Evolutionary conservation across 768 basidiomycete genomes (phyloP).

Genomic region (Pleurotus salmoneostramineus): DNA sequence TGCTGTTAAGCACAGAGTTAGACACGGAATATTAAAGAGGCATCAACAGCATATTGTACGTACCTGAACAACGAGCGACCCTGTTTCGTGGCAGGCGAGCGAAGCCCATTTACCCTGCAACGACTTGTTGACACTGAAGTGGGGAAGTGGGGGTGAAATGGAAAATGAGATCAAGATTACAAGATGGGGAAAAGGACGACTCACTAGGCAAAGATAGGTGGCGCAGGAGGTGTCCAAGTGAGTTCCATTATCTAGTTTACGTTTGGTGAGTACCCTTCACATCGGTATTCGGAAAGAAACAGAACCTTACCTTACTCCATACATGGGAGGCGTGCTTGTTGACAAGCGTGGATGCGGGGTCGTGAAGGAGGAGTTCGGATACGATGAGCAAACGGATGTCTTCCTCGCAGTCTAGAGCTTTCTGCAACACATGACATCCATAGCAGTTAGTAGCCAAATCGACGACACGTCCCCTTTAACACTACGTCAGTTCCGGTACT

Average conservation of each 20-base stretch:
- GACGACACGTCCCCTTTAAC: slow-evolving; percentile 68
- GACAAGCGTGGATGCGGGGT: slow-evolving; percentile 81
- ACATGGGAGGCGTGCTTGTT: slow-evolving; percentile 92
- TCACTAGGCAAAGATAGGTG: slow-evolving; percentile 85
- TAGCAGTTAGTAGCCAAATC: slow-evolving; percentile 88
- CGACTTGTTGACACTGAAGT: slow-evolving; percentile 74
- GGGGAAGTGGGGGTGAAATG: slow-evolving; percentile 3
- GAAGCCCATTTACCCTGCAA: slow-evolving; percentile 88
- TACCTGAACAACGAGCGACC: slow-evolving; percentile 85
- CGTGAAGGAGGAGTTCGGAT: slow-evolving; percentile 77
- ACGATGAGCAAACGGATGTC: slow-evolving; percentile 81
- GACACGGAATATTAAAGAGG: neutral
- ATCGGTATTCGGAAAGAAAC: neutral
- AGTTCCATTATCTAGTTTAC: slow-evolving; percentile 79
- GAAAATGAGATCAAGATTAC: slow-evolving; percentile 2
- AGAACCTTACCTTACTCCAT: slow-evolving; percentile 72
- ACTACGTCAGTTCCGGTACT: slow-evolving; percentile 2
- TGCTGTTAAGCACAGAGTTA: slow-evolving; percentile 39
- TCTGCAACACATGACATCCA: slow-evolving; percentile 86
- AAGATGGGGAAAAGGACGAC: slow-evolving; percentile 19
- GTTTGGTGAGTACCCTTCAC: slow-evolving; percentile 1
- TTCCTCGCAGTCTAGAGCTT: slow-evolving; percentile 88
- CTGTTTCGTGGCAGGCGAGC: slow-evolving; percentile 87
- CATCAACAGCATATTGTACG: slow-evolving; percentile 6
- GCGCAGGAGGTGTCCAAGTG: slow-evolving; percentile 82